Conservation (phyloP, 768 basidiomycete genomes). For the Pleurotus tuoliensis region DNA sequence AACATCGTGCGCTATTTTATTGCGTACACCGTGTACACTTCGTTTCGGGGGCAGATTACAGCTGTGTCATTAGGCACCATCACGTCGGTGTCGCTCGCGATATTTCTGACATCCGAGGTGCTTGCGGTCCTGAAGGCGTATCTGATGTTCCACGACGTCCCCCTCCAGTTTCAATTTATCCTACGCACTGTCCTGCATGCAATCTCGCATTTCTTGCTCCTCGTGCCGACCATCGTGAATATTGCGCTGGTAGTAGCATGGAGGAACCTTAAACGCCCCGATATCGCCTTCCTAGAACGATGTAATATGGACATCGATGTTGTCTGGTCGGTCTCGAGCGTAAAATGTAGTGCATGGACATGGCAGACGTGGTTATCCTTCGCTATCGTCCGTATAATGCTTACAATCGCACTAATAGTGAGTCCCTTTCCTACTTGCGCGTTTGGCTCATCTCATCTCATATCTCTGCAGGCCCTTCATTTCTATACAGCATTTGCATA, state of each 20-base stretch:
- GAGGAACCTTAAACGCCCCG: conserved; percentile 35
- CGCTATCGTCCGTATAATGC: conserved; percentile 45
- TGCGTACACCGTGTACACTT: conserved; percentile 43
- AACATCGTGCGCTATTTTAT: conserved; percentile 63
- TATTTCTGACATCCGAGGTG: conserved; percentile 31
- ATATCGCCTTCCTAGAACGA: conserved; percentile 35
- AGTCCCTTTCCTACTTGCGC: conserved; percentile 24
- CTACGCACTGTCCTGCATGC: conserved; percentile 31
- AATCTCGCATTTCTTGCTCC: conserved; percentile 41
- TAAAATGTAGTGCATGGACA: conserved; percentile 26
- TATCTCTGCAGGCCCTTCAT: conserved; percentile 15
- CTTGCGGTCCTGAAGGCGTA: conserved; percentile 37
- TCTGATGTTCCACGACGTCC: conserved; percentile 27
- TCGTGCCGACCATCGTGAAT: conserved; percentile 53
- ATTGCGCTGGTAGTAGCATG: conserved; percentile 51
- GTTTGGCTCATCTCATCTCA: neutral
- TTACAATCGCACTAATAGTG: conserved; percentile 54
- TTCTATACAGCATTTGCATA: conserved; percentile 21
- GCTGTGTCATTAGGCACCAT: conserved; percentile 48
- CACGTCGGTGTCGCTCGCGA: conserved; percentile 36
- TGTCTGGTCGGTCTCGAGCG: conserved; percentile 49
- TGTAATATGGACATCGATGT: conserved; percentile 66
- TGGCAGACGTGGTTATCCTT: conserved; percentile 56
- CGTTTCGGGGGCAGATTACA: conserved; percentile 34
- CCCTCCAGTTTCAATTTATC: conserved; percentile 26